Conservation (phyloP, 2,329 filamentous ascomycete species). For the Pseudonectria foliicola region DNA sequence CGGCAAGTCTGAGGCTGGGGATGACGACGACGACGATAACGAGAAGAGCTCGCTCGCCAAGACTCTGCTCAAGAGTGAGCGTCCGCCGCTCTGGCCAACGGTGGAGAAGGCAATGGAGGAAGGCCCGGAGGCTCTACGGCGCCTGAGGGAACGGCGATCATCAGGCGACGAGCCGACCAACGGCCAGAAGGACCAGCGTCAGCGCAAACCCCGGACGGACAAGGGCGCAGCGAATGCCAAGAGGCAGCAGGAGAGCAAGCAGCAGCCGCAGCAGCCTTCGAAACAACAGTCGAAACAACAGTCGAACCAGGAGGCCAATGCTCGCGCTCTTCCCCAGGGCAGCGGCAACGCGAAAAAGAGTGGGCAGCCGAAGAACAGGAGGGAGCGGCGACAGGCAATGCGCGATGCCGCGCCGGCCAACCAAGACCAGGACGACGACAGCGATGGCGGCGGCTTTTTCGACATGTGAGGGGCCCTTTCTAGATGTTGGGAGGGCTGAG, state of each 20-base stretch:
- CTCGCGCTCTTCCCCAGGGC: conserved; percentile 7
- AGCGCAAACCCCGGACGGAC: conserved; percentile 12
- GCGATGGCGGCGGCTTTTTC: conserved; percentile 53
- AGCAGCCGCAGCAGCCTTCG: conserved; percentile 9
- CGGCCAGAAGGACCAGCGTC: conserved; percentile 7
- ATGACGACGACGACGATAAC: conserved; percentile 31
- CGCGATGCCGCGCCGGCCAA: conserved; percentile 25
- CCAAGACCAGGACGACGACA: conserved; percentile 33
- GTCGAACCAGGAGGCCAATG: conserved; percentile 14
- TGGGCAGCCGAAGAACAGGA: conserved; percentile 26
- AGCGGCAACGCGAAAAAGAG: conserved; percentile 18
- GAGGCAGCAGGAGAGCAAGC: conserved; percentile 9
- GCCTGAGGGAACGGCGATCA: conserved; percentile 46
- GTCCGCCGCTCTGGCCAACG: conserved; percentile 58
- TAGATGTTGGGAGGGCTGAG: too few relatives aligned
- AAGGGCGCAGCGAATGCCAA: conserved; percentile 10
- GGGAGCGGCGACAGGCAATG: conserved; percentile 29
- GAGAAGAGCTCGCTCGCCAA: conserved; percentile 33
- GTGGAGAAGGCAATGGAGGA: conserved; percentile 59
- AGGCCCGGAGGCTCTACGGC: conserved; percentile 44
- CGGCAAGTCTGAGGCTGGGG: conserved; percentile 26
- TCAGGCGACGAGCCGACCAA: conserved; percentile 8
- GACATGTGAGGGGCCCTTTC: conserved; percentile 29
- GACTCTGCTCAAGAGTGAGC: conserved; percentile 37
- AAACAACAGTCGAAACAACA: conserved; percentile 13